These are phyloP conservation scores for Pseudogymnoascus sp. DNA, from an alignment of 2,329 filamentous ascomycete species.

Conservation along the genomic window DNA sequence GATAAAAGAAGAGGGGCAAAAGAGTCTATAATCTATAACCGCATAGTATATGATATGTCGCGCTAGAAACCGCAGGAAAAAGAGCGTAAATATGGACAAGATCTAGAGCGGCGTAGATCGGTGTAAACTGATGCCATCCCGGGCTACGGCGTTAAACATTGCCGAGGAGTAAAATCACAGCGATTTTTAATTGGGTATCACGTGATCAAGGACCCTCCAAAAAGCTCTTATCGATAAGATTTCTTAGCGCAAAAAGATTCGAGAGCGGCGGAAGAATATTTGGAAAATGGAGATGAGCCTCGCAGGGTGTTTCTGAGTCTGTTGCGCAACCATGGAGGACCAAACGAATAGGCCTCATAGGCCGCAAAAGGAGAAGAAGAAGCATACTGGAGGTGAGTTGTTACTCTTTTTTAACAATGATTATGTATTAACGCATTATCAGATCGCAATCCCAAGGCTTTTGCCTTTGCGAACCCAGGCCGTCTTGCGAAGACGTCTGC, in stretches of 20 bases:
- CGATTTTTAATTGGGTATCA: not conserved
- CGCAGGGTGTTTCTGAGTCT: slow-evolving; percentile 4
- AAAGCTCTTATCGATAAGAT: slow-evolving; percentile 8
- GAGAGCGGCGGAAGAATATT: slow-evolving; percentile 2
- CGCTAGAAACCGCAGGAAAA: not conserved
- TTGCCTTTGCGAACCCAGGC: slow-evolving; percentile 30
- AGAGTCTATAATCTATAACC: not conserved
- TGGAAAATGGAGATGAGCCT: slow-evolving; percentile 7
- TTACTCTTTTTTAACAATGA: not conserved
- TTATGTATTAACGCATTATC: slow-evolving; percentile 11
- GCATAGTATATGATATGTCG: not conserved
- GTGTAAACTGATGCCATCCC: not conserved
- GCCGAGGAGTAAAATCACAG: not conserved
- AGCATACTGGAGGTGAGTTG: slow-evolving; percentile 51
- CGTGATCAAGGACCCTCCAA: not conserved
- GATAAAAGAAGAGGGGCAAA: not conserved
- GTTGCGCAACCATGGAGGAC: slow-evolving; percentile 56
- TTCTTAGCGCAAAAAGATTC: slow-evolving; percentile 7
- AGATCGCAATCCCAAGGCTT: slow-evolving; percentile 31
- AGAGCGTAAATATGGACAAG: not conserved
- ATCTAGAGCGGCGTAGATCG: not conserved
- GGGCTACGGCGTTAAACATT: slow-evolving; percentile 1
- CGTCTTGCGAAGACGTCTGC: slow-evolving; percentile 34
- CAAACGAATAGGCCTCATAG: slow-evolving; percentile 82
- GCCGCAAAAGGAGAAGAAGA: slow-evolving; percentile 83